Base-by-base conservation (phyloP, 352 stramenopile genomes). In the Phytophthora cactorum region DNA sequence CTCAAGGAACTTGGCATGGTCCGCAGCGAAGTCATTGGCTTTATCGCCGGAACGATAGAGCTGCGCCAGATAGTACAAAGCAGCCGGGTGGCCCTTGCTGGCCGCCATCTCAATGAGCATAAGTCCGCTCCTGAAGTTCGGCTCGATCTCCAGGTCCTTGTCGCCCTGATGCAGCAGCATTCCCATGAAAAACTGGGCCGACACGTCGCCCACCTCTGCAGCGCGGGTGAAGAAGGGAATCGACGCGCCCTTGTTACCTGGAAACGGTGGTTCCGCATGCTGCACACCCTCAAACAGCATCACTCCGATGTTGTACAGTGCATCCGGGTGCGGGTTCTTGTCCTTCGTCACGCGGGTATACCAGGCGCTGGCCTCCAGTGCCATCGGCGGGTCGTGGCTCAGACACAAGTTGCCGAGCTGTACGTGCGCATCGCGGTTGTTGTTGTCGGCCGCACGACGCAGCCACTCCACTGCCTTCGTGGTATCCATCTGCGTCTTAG, bases 121-220 rank as follows among this genome's bases (percentile, higher is more conserved):
- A 10, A 90, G 58, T 27, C 74, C 84, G 57, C 85, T 95, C 27
- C 39, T 72, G 14, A 85, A 68, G 66, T 90, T 90, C 2, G 84
- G 62, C 31, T 84, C 66, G 43, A 96, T 91, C 28, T 66, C 79
- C 29, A 92, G 68, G 15, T 91, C 84, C 5, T 90, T 74, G 65
- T 92, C 78, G 49, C 88, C 88, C 45, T 88, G 76, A 74, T 93
- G 83, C 58, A 95, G 77, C 45, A 95, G 31, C 63, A 89, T 85
- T 47, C 89, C 88, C 81, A 97, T 91, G 65, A 95, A 95, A 63
- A 92, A 94, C 66, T 95, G 89, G 10, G 89, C 89, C 28, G 88
- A 90, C 2, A 78, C 57, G 58, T 96, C 88, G 7, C 88, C 89
- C 36, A 81, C 70, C 56, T 97, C 87, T 4, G 88, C 86, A 8